Evolutionary conservation across 176 grass and related monocot species (phyloP).

Genomic region (Themeda triandra): DNA sequence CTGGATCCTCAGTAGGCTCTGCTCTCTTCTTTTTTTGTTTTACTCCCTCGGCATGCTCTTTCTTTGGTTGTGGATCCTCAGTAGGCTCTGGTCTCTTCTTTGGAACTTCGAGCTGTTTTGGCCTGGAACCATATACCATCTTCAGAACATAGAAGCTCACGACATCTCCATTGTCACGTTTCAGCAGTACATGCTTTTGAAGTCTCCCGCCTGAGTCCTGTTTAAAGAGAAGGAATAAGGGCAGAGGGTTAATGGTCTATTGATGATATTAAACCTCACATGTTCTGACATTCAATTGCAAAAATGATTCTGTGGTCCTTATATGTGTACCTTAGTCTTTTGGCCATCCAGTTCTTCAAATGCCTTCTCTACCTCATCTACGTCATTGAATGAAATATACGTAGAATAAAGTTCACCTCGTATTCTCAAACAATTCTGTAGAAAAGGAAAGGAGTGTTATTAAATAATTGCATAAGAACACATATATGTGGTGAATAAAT

Average conservation of each 20-base stretch:
- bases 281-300: neutral
- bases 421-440: slow-evolving; percentile 52
- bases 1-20: neutral
- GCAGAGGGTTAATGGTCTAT: neutral
- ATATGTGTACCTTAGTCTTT: slow-evolving; percentile 45
- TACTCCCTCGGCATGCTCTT: slow-evolving; percentile 3
- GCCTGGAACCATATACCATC: slow-evolving; percentile 33
- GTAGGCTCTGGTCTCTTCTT: slow-evolving; percentile 31
- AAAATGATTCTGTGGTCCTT: neutral
- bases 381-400: slow-evolving; percentile 42
- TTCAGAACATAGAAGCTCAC: slow-evolving; percentile 44
- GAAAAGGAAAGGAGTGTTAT: slow-evolving; percentile 18
- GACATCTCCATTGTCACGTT: slow-evolving; percentile 47
- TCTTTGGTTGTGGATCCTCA: neutral
- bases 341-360: slow-evolving; percentile 70
- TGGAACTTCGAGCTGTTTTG: slow-evolving; percentile 10
- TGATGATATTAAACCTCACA: neutral
- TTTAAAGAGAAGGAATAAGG: neutral
- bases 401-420: slow-evolving; percentile 72
- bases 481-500: neutral
- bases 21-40: slow-evolving; percentile 42
- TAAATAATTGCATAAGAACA: neutral
- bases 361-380: slow-evolving; percentile 57
- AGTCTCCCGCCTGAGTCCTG: slow-evolving; percentile 56
- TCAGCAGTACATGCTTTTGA: slow-evolving; percentile 54